Evolutionary conservation across 2,329 filamentous ascomycete genomes (phyloP).

Genomic region (Beauveria asiatica): DNA sequence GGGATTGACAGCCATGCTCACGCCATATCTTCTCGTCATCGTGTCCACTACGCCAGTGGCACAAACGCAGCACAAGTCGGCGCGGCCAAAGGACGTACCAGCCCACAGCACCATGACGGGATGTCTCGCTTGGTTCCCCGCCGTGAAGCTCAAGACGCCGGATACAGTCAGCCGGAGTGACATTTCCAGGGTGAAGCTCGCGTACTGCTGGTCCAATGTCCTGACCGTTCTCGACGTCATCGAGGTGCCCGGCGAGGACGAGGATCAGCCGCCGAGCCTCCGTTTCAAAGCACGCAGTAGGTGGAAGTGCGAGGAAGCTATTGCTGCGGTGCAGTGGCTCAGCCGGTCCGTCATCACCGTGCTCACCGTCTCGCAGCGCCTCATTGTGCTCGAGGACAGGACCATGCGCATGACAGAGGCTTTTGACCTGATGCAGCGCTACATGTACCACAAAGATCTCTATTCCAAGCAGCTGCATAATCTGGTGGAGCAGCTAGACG

Average conservation of each 20-base stretch:
- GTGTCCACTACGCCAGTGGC: constrained; percentile 95
- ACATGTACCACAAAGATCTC: constrained; percentile 84
- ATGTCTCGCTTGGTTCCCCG: constrained; percentile 93
- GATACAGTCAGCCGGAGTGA: constrained; percentile 59
- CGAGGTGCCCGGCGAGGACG: constrained; percentile 57
- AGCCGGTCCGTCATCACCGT: constrained; percentile 87
- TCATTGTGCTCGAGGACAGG: constrained; percentile 86
- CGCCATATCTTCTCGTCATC: constrained; percentile 89
- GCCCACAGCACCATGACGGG: constrained; percentile 89
- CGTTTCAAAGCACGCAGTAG: constrained; percentile 75
- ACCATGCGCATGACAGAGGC: constrained; percentile 87
- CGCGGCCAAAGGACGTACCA: constrained; percentile 81
- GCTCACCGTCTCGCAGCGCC: constrained; percentile 85
- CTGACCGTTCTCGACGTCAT: constrained; percentile 86
- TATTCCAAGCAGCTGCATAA: constrained; percentile 81
- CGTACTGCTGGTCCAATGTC: constrained; percentile 98
- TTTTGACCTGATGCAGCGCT: constrained; percentile 83
- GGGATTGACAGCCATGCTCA: constrained; percentile 89
- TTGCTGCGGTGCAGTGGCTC: constrained; percentile 94
- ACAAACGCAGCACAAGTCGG: constrained; percentile 91
- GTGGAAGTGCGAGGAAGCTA: constrained; percentile 91
- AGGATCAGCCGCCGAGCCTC: constrained; percentile 69
- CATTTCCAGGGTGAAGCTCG: constrained; percentile 75
- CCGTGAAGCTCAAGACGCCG: constrained; percentile 77
- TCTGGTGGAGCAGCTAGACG: constrained; percentile 81